Evolutionary conservation across 768 basidiomycete species (phyloP), one percentile per base, ranked within the genome.

Genomic region (Tubosaeta sp.): DNA sequence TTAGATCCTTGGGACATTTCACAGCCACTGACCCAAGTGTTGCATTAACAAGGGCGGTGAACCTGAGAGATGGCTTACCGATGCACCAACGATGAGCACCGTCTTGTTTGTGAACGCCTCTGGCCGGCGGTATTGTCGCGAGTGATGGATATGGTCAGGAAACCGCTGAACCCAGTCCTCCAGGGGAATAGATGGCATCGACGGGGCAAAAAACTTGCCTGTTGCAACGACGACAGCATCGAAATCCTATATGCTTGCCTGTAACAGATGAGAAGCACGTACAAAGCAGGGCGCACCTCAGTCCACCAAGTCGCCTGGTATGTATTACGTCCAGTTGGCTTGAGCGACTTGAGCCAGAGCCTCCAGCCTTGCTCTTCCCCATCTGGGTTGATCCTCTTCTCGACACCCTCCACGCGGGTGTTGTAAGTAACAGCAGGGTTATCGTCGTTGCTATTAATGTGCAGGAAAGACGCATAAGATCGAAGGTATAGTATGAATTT

Each of bases 351-450:
- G 18, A 71, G 53, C 10, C 68, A 68, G 12, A 73, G 51, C 1
- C 52, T 67, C 73, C 72, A 73, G 8, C 72, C 72, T 12, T 58
- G 59, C 30, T 72, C 64, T 25, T 62, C 48, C 0, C 69, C 69
- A 22, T 55, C 34, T 12, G 46, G 58, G 49, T 69, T 59, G n/a
- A 59, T 45, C 0, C 65, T 57, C 50, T 79, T 79, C 51, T 76
- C 69, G 27, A 74, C 63, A 12, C 60, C 62, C 48, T 80, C 77
- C 7, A 80, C 76, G 10, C 77, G 73, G 0, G 78, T 79, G 59
- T 75, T 75, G 61, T 74, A 78, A 3, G 70, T 69, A 2, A 70
- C 51, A 21, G 69, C 59, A 0, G 67, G 64, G 47, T 70, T 76
- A 8, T 63, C 60, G 45, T 77, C 77, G 46, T 78, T 71, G 51